phyloP scores from a whole-genome alignment of 1,284 basidiomycete species.

The Leucoagaricus sp. region DNA sequence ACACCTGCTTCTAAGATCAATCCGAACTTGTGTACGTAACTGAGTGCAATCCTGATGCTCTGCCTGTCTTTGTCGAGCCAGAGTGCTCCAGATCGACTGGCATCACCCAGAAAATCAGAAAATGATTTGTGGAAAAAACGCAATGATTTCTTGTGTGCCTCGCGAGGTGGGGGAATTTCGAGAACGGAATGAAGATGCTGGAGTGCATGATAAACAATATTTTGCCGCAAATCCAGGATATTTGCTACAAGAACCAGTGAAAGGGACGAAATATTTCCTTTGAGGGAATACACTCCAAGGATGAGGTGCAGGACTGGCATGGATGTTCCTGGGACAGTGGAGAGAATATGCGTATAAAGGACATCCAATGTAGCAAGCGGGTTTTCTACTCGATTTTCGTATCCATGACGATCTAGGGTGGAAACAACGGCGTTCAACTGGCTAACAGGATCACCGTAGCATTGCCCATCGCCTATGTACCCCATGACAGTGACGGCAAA shows the following conservation, averaged over 20 bases:
- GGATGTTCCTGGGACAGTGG: background rate
- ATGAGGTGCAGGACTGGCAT: background rate
- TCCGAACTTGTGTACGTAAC: background rate
- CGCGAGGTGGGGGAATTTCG: background rate
- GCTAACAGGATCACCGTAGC: background rate
- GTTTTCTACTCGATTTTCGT: background rate
- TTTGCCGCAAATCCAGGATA: background rate
- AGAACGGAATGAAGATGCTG: slow-evolving; percentile 8
- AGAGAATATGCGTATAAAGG: slow-evolving; percentile 1
- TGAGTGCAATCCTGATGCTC: background rate
- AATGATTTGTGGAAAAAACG: slow-evolving; percentile 5
- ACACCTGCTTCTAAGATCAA: background rate
- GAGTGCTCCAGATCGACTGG: background rate
- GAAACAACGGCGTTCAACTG: background rate
- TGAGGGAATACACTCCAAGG: background rate
- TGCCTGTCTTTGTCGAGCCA: background rate
- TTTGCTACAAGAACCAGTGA: background rate
- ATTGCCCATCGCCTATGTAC: background rate
- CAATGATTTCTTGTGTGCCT: background rate
- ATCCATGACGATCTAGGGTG: background rate
- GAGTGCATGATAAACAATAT: background rate
- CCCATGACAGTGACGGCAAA: background rate
- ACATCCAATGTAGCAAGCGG: slow-evolving; percentile 2
- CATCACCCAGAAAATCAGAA: background rate
- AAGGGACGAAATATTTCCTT: background rate